phyloP scores from a whole-genome alignment of 345 rosid genomes.

The Dimocarpus longan region DNA sequence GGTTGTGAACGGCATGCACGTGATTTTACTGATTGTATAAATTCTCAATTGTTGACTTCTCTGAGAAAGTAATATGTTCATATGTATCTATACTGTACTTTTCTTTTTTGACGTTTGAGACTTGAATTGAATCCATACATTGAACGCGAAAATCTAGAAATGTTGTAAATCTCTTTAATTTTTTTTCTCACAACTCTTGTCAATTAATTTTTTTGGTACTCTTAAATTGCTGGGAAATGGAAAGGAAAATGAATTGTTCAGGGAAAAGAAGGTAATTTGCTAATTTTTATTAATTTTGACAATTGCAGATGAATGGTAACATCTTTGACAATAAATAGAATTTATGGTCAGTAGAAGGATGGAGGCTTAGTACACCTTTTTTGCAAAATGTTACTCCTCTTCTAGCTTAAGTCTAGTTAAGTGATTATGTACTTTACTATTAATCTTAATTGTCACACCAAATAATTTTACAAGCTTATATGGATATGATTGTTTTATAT shows the following conservation, averaged over 20 bases:
- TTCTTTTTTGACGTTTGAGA: neutral
- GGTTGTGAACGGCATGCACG: constrained; percentile 11
- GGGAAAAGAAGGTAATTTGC: neutral
- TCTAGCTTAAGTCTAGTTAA: too few relatives aligned
- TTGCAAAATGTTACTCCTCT: too few relatives aligned
- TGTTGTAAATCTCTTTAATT: neutral
- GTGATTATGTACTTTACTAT: too few relatives aligned
- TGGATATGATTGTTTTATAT: too few relatives aligned
- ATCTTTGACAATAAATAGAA: too few relatives aligned
- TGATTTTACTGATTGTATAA: constrained; percentile 8
- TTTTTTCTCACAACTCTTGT: neutral
- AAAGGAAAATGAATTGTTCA: neutral
- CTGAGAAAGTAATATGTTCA: constrained; percentile 4
- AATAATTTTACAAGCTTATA: too few relatives aligned
- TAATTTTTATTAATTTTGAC: neutral
- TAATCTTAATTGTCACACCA: too few relatives aligned
- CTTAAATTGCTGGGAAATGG: constrained; percentile 13
- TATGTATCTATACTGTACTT: neutral
- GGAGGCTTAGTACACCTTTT: too few relatives aligned
- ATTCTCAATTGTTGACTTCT: neutral
- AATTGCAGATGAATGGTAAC: too few relatives aligned
- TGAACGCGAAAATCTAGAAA: neutral
- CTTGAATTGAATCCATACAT: neutral
- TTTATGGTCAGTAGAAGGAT: too few relatives aligned
- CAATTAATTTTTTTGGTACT: neutral